phyloP scores from a whole-genome alignment of 2,329 filamentous ascomycete genomes.

The Fonsecaea monophora region DNA sequence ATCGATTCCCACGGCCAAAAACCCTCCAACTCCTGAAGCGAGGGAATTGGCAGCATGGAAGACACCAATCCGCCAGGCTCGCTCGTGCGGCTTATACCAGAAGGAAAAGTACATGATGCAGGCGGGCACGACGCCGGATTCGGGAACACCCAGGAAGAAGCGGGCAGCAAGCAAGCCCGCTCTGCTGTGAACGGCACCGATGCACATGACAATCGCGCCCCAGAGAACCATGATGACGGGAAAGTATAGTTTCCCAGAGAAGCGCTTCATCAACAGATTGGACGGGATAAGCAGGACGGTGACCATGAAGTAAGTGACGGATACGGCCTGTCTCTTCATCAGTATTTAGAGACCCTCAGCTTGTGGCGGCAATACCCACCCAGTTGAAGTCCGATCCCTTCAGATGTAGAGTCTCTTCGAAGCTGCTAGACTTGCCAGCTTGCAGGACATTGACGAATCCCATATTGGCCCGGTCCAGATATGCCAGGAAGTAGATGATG shows the following conservation, averaged over 20 bases:
- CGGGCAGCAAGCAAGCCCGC: conserved; percentile 35
- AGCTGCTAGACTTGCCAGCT: conserved; percentile 24
- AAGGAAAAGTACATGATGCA: conserved; percentile 42
- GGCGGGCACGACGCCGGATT: conserved; percentile 38
- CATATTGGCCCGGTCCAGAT: conserved; percentile 38
- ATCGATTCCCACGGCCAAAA: conserved; percentile 8
- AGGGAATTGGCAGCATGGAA: conserved; percentile 39
- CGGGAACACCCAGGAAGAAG: conserved; percentile 39
- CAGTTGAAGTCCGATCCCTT: conserved; percentile 37
- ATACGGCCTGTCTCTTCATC: conserved; percentile 27
- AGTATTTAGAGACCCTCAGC: not conserved
- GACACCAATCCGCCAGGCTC: conserved; percentile 39
- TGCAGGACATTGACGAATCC: conserved; percentile 37
- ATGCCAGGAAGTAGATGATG: conserved; percentile 38
- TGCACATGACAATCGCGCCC: conserved; percentile 41
- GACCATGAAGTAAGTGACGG: conserved; percentile 37
- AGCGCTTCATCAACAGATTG: conserved; percentile 37
- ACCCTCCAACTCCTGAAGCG: conserved; percentile 18
- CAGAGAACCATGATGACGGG: conserved; percentile 56
- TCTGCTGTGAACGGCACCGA: conserved; percentile 29
- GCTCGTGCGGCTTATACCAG: conserved; percentile 41
- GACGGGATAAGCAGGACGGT: conserved; percentile 37
- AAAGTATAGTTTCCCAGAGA: conserved; percentile 42
- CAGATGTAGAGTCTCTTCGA: conserved; percentile 30
- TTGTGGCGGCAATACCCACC: conserved; percentile 17